Evolutionary conservation across 371 early-diverging fungal species (phyloP).

Genomic region (Fennellomyces sp.): DNA sequence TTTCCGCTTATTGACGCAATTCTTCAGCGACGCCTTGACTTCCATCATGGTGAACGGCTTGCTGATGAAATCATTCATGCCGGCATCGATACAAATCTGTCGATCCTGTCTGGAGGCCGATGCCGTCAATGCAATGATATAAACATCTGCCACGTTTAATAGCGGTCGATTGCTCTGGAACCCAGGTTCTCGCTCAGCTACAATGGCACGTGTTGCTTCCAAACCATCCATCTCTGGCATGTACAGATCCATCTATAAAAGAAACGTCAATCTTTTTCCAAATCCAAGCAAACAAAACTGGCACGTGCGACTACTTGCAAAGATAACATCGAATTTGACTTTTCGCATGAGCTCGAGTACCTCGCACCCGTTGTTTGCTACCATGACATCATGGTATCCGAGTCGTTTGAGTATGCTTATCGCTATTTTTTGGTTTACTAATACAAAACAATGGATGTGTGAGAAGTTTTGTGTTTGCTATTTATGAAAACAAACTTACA

Average conservation of each 20-base stretch:
- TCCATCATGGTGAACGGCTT: constrained; percentile 62
- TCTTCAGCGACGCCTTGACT: constrained; percentile 52
- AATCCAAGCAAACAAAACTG: background rate
- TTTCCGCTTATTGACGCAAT: constrained; percentile 28
- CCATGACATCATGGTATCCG: constrained; percentile 55
- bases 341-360: constrained; percentile 47
- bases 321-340: constrained; percentile 48
- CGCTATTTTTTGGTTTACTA: constrained; percentile 64
- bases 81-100: constrained; percentile 64
- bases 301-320: constrained; percentile 50
- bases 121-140: constrained; percentile 65
- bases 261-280: background rate
- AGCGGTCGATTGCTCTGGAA: constrained; percentile 12
- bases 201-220: constrained; percentile 48
- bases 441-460: background rate
- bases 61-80: constrained; percentile 67
- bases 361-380: constrained; percentile 61
- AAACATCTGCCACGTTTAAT: constrained; percentile 47
- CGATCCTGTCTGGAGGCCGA: constrained; percentile 61
- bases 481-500: constrained; percentile 24
- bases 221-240: constrained; percentile 60
- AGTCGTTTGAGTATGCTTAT: constrained; percentile 57
- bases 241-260: constrained; percentile 49
- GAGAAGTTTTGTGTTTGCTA: background rate
- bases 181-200: constrained; percentile 30